These are phyloP conservation scores for Kluyveromyces starmeri DNA, from an alignment of 805 yeast genomes.

Conservation along the genomic window DNA sequence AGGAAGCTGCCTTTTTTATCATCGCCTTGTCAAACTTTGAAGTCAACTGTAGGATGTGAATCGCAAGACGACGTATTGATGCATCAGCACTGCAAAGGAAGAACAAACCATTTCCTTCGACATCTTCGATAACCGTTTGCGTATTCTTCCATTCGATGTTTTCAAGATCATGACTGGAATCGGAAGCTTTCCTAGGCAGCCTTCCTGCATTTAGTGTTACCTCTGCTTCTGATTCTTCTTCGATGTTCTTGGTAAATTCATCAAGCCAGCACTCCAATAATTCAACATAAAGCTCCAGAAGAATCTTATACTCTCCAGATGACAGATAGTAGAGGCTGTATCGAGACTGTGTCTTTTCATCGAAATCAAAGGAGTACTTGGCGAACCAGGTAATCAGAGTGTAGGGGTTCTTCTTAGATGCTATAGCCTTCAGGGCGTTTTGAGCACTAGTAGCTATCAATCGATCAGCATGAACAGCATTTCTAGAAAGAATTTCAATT, in stretches of 20 bases:
- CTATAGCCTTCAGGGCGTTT: slow-evolving; percentile 54
- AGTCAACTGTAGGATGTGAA: slow-evolving; percentile 63
- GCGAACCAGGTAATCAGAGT: slow-evolving; percentile 67
- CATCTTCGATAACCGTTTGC: slow-evolving; percentile 82
- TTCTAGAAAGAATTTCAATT: slow-evolving; percentile 69
- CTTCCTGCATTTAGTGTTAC: slow-evolving; percentile 27
- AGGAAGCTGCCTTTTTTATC: slow-evolving; percentile 37
- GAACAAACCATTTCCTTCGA: slow-evolving; percentile 91
- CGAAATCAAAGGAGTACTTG: slow-evolving; percentile 68
- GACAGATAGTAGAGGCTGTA: slow-evolving; percentile 51
- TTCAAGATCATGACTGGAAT: slow-evolving; percentile 36
- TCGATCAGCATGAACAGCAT: slow-evolving; percentile 58
- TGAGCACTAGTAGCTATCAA: slow-evolving; percentile 58
- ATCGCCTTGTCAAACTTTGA: slow-evolving; percentile 86
- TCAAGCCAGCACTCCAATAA: slow-evolving; percentile 75
- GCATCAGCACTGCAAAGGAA: slow-evolving; percentile 85
- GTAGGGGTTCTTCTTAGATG: slow-evolving; percentile 60
- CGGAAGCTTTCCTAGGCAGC: slow-evolving; percentile 14
- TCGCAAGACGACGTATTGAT: slow-evolving; percentile 62
- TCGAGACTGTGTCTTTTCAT: slow-evolving; percentile 53
- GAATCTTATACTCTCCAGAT: slow-evolving; percentile 49
- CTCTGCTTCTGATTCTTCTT: slow-evolving; percentile 25
- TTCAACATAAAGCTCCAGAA: slow-evolving; percentile 68
- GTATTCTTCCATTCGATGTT: slow-evolving; percentile 70
- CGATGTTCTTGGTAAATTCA: slow-evolving; percentile 39